phyloP scores from a whole-genome alignment of 257 asterid genomes.

The Haberlea rhodopensis region DNA sequence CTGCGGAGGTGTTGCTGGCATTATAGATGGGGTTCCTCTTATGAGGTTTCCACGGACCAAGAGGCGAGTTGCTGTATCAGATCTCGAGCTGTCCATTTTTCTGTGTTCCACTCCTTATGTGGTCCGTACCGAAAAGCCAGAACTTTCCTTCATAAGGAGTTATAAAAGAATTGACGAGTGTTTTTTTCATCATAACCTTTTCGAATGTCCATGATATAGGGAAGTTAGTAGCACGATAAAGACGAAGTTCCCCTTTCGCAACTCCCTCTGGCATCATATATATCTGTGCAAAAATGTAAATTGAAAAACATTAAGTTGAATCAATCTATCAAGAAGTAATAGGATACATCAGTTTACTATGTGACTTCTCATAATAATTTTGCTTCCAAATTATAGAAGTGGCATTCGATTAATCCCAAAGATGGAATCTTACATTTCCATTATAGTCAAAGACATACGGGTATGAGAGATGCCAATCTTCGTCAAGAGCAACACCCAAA shows the following conservation, averaged over 20 bases:
- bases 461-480: conserved; percentile 96
- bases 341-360: background rate
- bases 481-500: conserved; percentile 85
- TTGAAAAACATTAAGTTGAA: background rate
- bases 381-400: background rate
- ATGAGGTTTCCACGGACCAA: conserved; percentile 91
- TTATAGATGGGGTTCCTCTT: conserved; percentile 78
- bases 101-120: conserved; percentile 62
- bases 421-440: conserved; percentile 61
- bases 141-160: conserved; percentile 68
- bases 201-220: conserved; percentile 80
- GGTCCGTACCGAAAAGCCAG: conserved; percentile 95
- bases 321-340: background rate
- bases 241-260: conserved; percentile 88
- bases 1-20: conserved; percentile 68
- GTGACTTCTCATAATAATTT: too few species aligned
- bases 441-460: conserved; percentile 82
- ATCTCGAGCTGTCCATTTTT: conserved; percentile 89
- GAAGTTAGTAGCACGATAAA: conserved; percentile 73
- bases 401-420: background rate
- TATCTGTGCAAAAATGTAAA: conserved; percentile 41
- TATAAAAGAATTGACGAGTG: conserved; percentile 74
- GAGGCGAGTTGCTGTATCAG: conserved; percentile 77
- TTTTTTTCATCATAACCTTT: conserved; percentile 57
- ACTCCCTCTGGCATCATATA: conserved; percentile 98